Base-by-base conservation (phyloP, 208 protist genomes). In the Wallacemonas sp. region DNA sequence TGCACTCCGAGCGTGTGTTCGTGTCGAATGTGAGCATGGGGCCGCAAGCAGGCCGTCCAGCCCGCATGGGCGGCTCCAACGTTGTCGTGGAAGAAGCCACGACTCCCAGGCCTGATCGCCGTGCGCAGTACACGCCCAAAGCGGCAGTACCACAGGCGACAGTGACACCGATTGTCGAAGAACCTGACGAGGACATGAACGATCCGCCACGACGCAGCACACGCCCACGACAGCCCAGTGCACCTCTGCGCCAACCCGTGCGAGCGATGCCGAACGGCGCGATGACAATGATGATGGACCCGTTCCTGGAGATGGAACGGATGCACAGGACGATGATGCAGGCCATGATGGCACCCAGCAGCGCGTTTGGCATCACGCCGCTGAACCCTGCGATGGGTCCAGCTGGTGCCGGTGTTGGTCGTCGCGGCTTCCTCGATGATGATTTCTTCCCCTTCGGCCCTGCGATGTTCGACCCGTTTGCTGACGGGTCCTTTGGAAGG, bases 151-250 rank as follows among this genome's bases (percentile, higher is more conserved):
- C n/a, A n/a, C n/a, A n/a, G n/a, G n/a, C n/a, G 17, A 26, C 17
- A 23, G 44, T 49, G 44, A 26, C 44, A 49, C 77, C 77, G 17
- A 72, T 84, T 44, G 74, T 84, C 1, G 73, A 84, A 33, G 78
- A 84, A 43, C 78, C 78, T 0, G 78, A 84, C 55, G 69, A 76
- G 12, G 72, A 83, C 21, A 44, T 63, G 1, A 56, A 36, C 9
- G 57, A 63, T 57, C n/a, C 9, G 36, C 36, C 14, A 14, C 9
- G 9, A 14, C 14, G 36, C 9, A 6, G 6, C 36, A 17, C 36
- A 17, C 36, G 36, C 36, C 36, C 14, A 14, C 36, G 36, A 23
- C 23, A 9, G 30, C 3, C 14, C 5, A 8, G 52, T 23, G 52
- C 9, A 32, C 14, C 14, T 12, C 5, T 4, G 4, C 30, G 6